Conservation (phyloP, 176 grass and related monocot genomes). For the Musa acuminata region DNA sequence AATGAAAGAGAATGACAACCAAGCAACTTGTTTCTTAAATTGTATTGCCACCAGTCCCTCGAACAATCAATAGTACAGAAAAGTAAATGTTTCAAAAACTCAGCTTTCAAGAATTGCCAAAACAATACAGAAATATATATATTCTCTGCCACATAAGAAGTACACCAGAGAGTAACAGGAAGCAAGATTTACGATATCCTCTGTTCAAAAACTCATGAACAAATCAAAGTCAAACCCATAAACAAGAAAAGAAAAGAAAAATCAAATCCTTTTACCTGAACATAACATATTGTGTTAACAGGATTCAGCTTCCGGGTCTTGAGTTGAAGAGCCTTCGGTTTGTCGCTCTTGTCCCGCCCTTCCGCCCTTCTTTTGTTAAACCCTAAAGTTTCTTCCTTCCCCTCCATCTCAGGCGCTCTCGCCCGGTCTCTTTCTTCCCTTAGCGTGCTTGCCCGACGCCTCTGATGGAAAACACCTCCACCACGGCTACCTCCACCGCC, state of each 20-base stretch:
- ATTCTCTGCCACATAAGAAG: background rate
- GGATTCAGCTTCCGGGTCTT: slow-evolving; percentile 85
- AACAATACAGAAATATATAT: background rate
- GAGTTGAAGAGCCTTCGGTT: slow-evolving; percentile 55
- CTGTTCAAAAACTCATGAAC: background rate
- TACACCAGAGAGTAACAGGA: no score
- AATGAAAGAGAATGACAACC: no score
- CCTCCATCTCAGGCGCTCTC: slow-evolving; percentile 20
- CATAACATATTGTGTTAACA: slow-evolving; percentile 79
- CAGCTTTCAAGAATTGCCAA: background rate
- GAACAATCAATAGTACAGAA: background rate
- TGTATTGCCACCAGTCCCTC: background rate
- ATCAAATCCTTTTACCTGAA: slow-evolving; percentile 44
- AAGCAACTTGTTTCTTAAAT: no score
- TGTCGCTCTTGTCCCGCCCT: slow-evolving; percentile 49
- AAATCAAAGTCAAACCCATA: background rate
- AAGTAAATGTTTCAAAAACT: background rate
- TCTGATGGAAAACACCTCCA: slow-evolving; percentile 28
- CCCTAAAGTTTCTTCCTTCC: slow-evolving; percentile 14
- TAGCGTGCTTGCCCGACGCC: slow-evolving; percentile 35
- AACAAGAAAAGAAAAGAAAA: background rate
- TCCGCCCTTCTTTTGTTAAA: slow-evolving; percentile 73
- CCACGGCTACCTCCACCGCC: slow-evolving; percentile 19
- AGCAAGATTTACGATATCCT: background rate
- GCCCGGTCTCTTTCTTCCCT: slow-evolving; percentile 32